Base-by-base conservation (phyloP, 2,329 filamentous ascomycete species). In the Hawksworthiomyces lignivorus region DNA sequence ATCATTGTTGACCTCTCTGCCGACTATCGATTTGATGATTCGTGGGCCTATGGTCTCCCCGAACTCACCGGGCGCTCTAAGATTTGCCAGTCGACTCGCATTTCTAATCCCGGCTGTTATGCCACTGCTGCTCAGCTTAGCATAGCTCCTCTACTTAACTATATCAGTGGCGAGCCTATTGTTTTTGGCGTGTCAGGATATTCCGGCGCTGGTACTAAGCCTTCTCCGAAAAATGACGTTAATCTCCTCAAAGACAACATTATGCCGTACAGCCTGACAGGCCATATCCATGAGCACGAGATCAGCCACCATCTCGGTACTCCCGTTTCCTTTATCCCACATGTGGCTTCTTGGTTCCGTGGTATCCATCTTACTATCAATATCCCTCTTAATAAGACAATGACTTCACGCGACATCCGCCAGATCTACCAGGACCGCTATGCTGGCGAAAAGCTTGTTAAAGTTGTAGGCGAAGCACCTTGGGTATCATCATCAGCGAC, bases 311-410 rank as follows among this genome's bases (percentile, higher is more conserved):
- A 94, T 58, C 75, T 97, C 10, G 84, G 50, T 36, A 72, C 69
- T 12, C 67, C 76, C 15, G 80, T 94, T 10, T 84, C 82, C 6
- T 98, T 98, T 60, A 84, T 92, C 44, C 92, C 92, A 7, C 92
- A 97, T 62, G 89, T 95, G 19, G 87, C 88, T n/a, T 80, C 84
- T 12, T 97, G 88, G 90, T 97, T 97, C 76, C 84, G 94, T 58
- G 90, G 90, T 50, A 97, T 97, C 53, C 81, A 87, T 59, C 85
- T 89, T 64, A 90, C 88, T 29, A 89, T 97, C 62, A 88, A 80
- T 57, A 86, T 97, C 37, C 90, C 90, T 11, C 72, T 98, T 8
- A 83, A 83, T 57, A 75, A 90, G 63, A 75, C 78, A 47, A 94
- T 97, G 85, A 86, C 80, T 3, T 89, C 86, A 31, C 83, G 92